Evolutionary conservation across 192 early-diverging fungal genomes (phyloP).

Genomic region (Cetraspora pellucida): DNA sequence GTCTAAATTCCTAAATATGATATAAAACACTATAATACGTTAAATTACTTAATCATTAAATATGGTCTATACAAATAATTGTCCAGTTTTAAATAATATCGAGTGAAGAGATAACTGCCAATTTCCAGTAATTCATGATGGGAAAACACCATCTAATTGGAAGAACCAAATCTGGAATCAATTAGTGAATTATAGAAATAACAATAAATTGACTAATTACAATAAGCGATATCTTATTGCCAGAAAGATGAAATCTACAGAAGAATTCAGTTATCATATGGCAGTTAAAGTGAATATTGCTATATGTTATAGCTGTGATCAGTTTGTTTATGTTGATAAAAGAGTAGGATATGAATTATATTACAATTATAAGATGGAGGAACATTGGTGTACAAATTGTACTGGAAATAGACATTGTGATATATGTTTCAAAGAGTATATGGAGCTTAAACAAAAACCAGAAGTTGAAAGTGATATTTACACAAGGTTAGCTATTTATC

Average conservation of each 20-base stretch:
- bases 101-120: conserved; percentile 5
- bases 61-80: too few relatives aligned
- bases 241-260: not conserved
- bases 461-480: too few relatives aligned
- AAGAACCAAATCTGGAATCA: conserved; percentile 14
- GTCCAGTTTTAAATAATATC: not conserved
- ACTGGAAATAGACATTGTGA: too few relatives aligned
- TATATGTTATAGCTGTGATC: conserved; percentile 10
- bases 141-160: conserved; percentile 7
- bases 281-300: conserved; percentile 9
- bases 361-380: not conserved
- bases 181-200: conserved; percentile 21
- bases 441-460: too few relatives aligned
- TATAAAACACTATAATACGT: not conserved
- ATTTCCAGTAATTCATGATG: conserved; percentile 2
- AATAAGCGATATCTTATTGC: conserved; percentile 13
- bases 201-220: conserved; percentile 3
- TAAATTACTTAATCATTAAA: too few relatives aligned
- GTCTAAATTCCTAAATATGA: conserved; percentile 10
- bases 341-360: not conserved
- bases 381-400: conserved; percentile 22
- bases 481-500: too few relatives aligned
- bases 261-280: not conserved
- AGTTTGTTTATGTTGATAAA: conserved; percentile 12
- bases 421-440: too few relatives aligned